Evolutionary conservation across 2,329 filamentous ascomycete genomes (phyloP).

Genomic region (Coniochaeta hoffmannii): DNA sequence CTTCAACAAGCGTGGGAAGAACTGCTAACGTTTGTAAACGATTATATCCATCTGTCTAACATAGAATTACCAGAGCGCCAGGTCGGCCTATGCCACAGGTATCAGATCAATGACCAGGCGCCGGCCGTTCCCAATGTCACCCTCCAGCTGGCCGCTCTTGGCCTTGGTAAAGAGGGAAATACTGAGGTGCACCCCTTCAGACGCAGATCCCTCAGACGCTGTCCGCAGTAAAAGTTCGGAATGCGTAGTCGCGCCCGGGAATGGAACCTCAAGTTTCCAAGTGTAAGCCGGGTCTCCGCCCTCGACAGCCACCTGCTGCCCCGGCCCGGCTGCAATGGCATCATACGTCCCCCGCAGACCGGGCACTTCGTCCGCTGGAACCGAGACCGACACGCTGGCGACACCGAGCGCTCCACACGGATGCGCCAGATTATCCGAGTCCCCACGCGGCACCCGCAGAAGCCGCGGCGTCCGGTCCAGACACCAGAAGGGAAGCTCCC

Average conservation of each 20-base stretch:
- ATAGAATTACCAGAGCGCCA: background rate
- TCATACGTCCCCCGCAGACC: conserved; percentile 20
- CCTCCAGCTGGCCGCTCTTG: background rate
- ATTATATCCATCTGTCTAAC: no score
- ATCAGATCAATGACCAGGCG: background rate
- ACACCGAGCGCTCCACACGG: conserved; percentile 44
- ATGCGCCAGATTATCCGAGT: conserved; percentile 34
- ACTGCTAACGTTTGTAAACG: no score
- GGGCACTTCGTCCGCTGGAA: conserved; percentile 16
- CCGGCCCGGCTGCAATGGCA: conserved; percentile 11
- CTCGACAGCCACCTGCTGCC: background rate
- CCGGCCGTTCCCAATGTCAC: background rate
- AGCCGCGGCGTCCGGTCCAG: conserved; percentile 52
- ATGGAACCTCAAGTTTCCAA: background rate
- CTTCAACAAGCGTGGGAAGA: no score
- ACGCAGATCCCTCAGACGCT: background rate
- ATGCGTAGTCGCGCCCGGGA: background rate
- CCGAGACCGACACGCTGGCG: conserved; percentile 30
- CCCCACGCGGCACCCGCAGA: conserved; percentile 44
- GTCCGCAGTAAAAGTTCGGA: background rate
- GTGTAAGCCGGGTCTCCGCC: background rate
- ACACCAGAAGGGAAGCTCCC: conserved; percentile 57
- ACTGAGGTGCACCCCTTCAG: background rate
- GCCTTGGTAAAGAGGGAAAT: background rate
- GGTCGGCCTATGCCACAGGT: background rate